These are phyloP conservation scores for Rutstroemia sp. DNA, from an alignment of 2,329 filamentous ascomycete genomes.

Conservation along the genomic window DNA sequence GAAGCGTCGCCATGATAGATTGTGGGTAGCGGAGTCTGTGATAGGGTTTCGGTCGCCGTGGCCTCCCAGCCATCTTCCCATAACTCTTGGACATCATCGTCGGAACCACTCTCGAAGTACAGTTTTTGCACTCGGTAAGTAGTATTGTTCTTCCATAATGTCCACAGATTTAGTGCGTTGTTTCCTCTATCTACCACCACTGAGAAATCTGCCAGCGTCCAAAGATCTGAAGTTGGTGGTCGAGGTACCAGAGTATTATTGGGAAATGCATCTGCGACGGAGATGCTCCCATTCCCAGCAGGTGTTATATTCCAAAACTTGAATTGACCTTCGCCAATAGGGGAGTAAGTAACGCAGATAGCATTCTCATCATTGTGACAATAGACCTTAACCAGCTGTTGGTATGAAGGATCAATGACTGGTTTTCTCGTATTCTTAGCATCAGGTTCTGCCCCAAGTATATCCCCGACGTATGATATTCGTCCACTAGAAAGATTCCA, in stretches of 20 bases:
- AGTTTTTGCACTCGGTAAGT: constrained; percentile 68
- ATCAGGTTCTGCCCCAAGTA: constrained; percentile 61
- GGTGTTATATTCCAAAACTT: constrained; percentile 81
- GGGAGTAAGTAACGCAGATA: constrained; percentile 75
- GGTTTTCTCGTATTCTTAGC: constrained; percentile 65
- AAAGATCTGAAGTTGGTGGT: constrained; percentile 65
- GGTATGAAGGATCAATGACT: constrained; percentile 71
- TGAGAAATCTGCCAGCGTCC: constrained; percentile 73
- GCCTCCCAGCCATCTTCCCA: constrained; percentile 66
- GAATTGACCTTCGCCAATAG: constrained; percentile 80
- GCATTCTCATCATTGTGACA: constrained; percentile 46
- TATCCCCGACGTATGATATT: constrained; percentile 68
- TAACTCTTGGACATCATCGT: constrained; percentile 24
- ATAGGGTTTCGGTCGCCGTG: constrained; percentile 53
- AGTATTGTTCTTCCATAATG: constrained; percentile 79
- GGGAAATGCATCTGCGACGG: constrained; percentile 66
- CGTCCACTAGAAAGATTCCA: constrained; percentile 84
- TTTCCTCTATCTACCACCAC: constrained; percentile 45
- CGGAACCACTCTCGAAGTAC: constrained; percentile 52
- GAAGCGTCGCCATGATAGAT: constrained; percentile 57
- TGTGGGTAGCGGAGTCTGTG: constrained; percentile 44
- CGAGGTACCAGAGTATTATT: constrained; percentile 58
- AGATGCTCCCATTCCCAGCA: constrained; percentile 50
- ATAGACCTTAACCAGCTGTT: constrained; percentile 68
- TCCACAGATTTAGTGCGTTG: constrained; percentile 58